These are phyloP conservation scores for Cryptococcus hybrid DNA, from an alignment of 1,284 basidiomycete species.

Conservation along the genomic window DNA sequence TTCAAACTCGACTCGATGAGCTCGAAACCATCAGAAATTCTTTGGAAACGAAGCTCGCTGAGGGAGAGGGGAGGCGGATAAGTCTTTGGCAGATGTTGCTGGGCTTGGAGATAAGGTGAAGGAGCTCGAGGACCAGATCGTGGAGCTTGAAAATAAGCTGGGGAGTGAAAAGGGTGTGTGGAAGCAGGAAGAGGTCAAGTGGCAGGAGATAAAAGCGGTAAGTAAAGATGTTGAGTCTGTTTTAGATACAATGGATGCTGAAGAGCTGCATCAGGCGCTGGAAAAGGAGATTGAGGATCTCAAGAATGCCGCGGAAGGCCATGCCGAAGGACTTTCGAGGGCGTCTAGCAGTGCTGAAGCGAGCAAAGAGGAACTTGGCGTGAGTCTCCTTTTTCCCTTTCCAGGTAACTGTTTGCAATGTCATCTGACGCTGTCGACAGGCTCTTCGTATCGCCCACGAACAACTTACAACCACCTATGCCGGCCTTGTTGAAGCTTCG, in stretches of 20 bases:
- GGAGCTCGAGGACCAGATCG: constrained; percentile 25
- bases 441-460: constrained; percentile 21
- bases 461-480: constrained; percentile 17
- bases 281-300: constrained; percentile 13
- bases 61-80: constrained; percentile 29
- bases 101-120: constrained; percentile 14
- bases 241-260: neutral
- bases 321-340: constrained; percentile 11
- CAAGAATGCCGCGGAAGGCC: constrained; percentile 7
- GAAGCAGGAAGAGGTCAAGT: constrained; percentile 3
- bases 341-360: constrained; percentile 8
- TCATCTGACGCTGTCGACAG: constrained; percentile 4
- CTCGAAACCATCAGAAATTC: constrained; percentile 13
- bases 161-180: constrained; percentile 9
- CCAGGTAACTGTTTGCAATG: neutral
- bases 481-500: constrained; percentile 18
- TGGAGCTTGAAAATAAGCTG: constrained; percentile 16
- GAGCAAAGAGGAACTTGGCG: constrained; percentile 17
- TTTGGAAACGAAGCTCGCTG: constrained; percentile 20
- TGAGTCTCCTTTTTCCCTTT: constrained; percentile 1
- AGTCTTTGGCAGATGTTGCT: constrained; percentile 10
- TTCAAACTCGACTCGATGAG: constrained; percentile 14
- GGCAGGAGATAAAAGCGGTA: constrained; percentile 7
- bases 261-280: constrained; percentile 8
- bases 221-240: neutral